Conservation (phyloP, 805 yeast species). For the Wickerhamiella azymoides region DNA sequence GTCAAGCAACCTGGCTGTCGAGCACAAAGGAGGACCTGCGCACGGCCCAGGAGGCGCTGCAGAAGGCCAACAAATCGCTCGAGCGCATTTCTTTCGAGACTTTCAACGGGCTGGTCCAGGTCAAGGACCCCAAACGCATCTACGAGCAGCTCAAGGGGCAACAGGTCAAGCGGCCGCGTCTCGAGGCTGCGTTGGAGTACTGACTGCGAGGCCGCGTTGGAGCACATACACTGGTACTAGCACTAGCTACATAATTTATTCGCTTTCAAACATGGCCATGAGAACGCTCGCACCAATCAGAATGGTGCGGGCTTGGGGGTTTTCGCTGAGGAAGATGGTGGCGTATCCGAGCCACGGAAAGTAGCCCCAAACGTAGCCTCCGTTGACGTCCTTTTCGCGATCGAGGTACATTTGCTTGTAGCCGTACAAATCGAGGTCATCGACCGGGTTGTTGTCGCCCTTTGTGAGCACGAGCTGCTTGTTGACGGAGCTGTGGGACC, state of each 20-base stretch:
- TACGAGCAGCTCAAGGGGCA: slow-evolving; percentile 53
- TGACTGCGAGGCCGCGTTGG: too few relatives aligned
- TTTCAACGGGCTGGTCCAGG: slow-evolving; percentile 38
- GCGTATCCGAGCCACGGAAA: slow-evolving; percentile 81
- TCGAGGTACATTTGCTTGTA: slow-evolving; percentile 62
- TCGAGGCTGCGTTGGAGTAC: slow-evolving; percentile 38
- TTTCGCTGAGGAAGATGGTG: slow-evolving; percentile 83
- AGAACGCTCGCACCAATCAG: slow-evolving; percentile 63
- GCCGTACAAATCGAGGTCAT: slow-evolving; percentile 78
- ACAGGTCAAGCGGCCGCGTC: slow-evolving; percentile 37
- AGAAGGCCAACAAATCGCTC: neutral
- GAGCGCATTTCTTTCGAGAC: slow-evolving; percentile 28
- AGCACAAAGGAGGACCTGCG: slow-evolving; percentile 7
- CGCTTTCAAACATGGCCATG: slow-evolving; percentile 49
- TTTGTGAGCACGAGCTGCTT: slow-evolving; percentile 75
- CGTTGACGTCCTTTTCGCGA: slow-evolving; percentile 65
- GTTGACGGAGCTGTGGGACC: slow-evolving; percentile 48
- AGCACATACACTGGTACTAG: too few relatives aligned
- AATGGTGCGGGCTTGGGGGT: slow-evolving; percentile 65
- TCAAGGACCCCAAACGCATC: slow-evolving; percentile 26
- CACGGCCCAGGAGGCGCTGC: slow-evolving; percentile 4
- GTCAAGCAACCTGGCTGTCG: neutral
- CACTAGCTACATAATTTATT: slow-evolving; percentile 31
- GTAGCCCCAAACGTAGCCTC: slow-evolving; percentile 76
- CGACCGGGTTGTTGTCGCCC: slow-evolving; percentile 91